These are phyloP conservation scores for Colletotrichum tropicicola DNA, from an alignment of 2,329 filamentous ascomycete genomes.

Conservation along the genomic window DNA sequence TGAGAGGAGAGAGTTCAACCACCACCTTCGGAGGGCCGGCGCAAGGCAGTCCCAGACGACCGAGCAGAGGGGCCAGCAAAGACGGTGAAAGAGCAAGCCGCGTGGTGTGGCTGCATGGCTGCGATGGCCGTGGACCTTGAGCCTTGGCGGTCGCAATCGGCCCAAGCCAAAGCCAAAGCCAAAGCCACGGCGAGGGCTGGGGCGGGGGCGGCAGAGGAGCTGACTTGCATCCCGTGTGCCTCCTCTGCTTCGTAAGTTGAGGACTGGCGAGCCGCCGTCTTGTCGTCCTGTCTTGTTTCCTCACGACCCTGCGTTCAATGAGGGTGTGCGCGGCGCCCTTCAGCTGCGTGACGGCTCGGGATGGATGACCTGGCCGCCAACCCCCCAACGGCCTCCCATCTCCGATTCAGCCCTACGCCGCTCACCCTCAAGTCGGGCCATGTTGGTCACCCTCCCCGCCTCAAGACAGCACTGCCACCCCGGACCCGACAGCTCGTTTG, in stretches of 20 bases:
- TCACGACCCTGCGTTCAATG: neutral
- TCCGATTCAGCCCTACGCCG: slow-evolving; percentile 21
- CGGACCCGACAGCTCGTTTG: no score
- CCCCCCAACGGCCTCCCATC: neutral
- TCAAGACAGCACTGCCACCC: neutral
- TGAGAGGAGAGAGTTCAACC: no score
- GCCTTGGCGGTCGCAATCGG: neutral
- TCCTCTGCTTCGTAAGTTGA: neutral
- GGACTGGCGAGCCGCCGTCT: no score
- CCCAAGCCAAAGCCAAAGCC: neutral
- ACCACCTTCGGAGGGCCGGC: no score
- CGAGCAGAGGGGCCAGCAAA: neutral
- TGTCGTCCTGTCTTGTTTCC: neutral
- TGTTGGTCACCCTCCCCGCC: neutral
- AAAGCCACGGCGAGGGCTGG: neutral
- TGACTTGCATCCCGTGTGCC: neutral
- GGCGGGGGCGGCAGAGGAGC: neutral
- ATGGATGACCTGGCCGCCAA: neutral
- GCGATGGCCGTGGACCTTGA: neutral
- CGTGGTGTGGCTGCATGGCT: neutral
- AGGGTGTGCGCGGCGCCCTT: neutral
- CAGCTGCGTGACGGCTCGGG: neutral
- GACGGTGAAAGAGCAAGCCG: neutral
- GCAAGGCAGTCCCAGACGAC: neutral
- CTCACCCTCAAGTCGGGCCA: neutral